These are phyloP conservation scores for Mrakiaceae sp. DNA, from an alignment of 1,284 basidiomycete genomes.

Conservation along the genomic window DNA sequence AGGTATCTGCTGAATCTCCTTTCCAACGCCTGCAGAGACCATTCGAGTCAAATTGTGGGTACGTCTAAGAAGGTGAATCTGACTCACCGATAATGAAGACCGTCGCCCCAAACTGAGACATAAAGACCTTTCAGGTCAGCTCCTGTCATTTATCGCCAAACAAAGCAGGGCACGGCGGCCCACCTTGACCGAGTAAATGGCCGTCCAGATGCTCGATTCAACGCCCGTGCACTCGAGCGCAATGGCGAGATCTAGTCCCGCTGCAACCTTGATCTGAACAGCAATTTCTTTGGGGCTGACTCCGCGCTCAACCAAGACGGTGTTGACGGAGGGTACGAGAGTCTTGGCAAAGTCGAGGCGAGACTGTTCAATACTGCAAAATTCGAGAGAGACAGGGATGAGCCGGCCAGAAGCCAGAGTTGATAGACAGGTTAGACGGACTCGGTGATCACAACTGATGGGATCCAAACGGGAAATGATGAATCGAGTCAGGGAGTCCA, in stretches of 20 bases:
- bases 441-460: constrained; percentile 38
- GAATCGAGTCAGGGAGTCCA: too few species aligned
- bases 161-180: too few species aligned
- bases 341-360: constrained; percentile 43
- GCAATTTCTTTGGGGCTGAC: constrained; percentile 29
- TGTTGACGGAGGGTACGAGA: constrained; percentile 39
- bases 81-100: not conserved
- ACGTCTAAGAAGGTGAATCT: too few species aligned
- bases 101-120: not conserved
- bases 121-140: not conserved
- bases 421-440: not conserved
- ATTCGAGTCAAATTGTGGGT: not conserved
- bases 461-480: too few species aligned
- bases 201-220: constrained; percentile 76
- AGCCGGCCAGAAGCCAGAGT: not conserved
- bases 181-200: constrained; percentile 39
- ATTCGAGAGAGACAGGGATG: not conserved
- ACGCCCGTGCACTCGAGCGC: constrained; percentile 56
- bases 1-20: constrained; percentile 32
- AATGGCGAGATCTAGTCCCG: constrained; percentile 29
- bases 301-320: constrained; percentile 30
- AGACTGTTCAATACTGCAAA: constrained; percentile 36
- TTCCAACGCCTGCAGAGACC: constrained; percentile 41
- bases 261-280: constrained; percentile 28
- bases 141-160: too few species aligned